Conservation (phyloP, 768 basidiomycete species). For the Tephrocybe sp. region DNA sequence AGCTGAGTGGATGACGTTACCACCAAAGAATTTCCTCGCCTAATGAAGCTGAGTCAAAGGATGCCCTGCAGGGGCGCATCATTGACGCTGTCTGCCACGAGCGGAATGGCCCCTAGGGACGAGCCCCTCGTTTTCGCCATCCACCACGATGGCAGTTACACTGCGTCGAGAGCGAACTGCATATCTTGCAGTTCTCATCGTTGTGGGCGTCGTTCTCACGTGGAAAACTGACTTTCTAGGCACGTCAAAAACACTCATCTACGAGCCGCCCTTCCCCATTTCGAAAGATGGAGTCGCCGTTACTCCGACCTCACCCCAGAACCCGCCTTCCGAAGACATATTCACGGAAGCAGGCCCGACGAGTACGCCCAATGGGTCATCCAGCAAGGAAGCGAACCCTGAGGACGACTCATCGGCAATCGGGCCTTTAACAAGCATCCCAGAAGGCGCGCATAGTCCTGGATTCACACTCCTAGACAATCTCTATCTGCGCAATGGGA, state of each 20-base stretch:
- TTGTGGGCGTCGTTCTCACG: neutral
- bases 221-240: slow-evolving; percentile 10
- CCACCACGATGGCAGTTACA: slow-evolving; percentile 7
- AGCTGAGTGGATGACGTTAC: neutral
- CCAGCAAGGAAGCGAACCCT: neutral
- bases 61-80: too few relatives aligned
- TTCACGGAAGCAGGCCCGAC: neutral
- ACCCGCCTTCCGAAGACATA: too few relatives aligned
- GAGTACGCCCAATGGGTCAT: neutral
- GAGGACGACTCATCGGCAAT: neutral
- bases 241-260: neutral
- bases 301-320: neutral
- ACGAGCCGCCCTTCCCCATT: slow-evolving; percentile 5
- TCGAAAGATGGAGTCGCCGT: neutral
- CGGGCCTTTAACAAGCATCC: slow-evolving; percentile 25
- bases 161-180: slow-evolving; percentile 10
- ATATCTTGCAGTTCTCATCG: slow-evolving; percentile 1
- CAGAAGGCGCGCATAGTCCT: slow-evolving; percentile 40
- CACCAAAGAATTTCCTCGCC: too few relatives aligned
- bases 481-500: slow-evolving; percentile 73
- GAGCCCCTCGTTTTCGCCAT: neutral
- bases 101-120: neutral
- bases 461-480: slow-evolving; percentile 81
- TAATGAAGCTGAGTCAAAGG: too few relatives aligned
- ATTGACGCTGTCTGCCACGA: too few relatives aligned